Evolutionary conservation across 1,284 basidiomycete genomes (phyloP).

Genomic region (Golubevia pallescens): DNA sequence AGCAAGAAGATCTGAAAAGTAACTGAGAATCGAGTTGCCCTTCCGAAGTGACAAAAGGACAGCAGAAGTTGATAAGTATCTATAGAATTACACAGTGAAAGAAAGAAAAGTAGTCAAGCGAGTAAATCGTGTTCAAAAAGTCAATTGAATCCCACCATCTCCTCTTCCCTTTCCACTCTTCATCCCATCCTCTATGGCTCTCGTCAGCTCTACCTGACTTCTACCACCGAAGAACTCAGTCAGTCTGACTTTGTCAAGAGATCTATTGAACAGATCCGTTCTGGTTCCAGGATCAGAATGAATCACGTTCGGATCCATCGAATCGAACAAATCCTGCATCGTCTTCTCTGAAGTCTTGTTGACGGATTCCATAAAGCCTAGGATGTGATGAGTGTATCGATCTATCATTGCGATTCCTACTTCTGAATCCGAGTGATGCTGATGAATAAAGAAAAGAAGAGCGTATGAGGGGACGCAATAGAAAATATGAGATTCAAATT

Average conservation of each 20-base stretch:
- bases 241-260: conserved; percentile 26
- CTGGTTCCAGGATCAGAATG: conserved; percentile 46
- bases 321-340: conserved; percentile 44
- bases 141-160: too few species aligned
- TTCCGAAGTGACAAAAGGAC: too few species aligned
- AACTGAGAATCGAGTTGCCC: too few species aligned
- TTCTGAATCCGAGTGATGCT: conserved; percentile 44
- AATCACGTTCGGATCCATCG: conserved; percentile 28
- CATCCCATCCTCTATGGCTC: too few species aligned
- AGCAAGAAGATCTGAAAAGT: too few species aligned
- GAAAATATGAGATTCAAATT: neutral
- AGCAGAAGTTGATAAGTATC: too few species aligned
- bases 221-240: conserved; percentile 62
- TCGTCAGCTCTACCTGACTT: conserved; percentile 45
- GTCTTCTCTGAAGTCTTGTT: conserved; percentile 37
- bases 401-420: conserved; percentile 61
- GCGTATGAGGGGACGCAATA: neutral
- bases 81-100: too few species aligned
- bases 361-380: conserved; percentile 54
- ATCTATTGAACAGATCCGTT: conserved; percentile 35
- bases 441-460: neutral
- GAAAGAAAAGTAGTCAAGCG: too few species aligned
- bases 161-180: too few species aligned
- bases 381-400: conserved; percentile 50
- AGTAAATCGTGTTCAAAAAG: too few species aligned